Base-by-base conservation (phyloP, 2,329 filamentous ascomycete species). In the Teratosphaeria pseudoeucalypti region DNA sequence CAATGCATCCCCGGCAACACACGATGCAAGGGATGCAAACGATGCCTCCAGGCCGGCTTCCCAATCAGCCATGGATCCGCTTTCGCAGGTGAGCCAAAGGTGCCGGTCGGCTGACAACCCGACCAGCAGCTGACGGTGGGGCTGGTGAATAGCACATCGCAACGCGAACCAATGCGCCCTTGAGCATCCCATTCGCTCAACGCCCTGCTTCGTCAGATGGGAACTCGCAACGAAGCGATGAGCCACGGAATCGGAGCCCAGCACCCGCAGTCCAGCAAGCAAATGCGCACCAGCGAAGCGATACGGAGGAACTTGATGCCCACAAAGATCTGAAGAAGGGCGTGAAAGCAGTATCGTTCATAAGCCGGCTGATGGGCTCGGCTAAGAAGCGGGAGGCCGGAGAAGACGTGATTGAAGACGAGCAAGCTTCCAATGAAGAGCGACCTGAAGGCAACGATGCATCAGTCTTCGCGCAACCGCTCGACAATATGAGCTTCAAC, bases 301-400 rank as follows among this genome's bases (percentile, higher is more conserved):
- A 54, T 9, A 34, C 55, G 3, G 53, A 43, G 23, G 57, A 58
- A 27, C 64, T 59, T 34, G 49, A 56, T 59, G 58, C 61, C 56
- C 57, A 59, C 12, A 66, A 60, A 47, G 68, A 70, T 67, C 94
- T 88, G 74, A 96, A 94, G 77, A 73, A 73, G 56, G 67, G 69
- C 68, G 95, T 88, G 74, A 96, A 96, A 77, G 87, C 89, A 32
- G 84, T 88, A 19, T 96, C 91, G 14, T 96, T 99, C 71, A 82
- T 99, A 32, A 95, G 90, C 73, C 88, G 91, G 58, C 85, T 97
- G 73, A 88, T 89, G 68, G 84, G 85, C 39, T 81, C 82, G 62
- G 82, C 81, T 61, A 91, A 90, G 77, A 95, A 88, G 74, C 90
- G 88, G 71, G 67, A 67, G 43, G 59, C 62, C 14, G 69, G 70